phyloP scores from a whole-genome alignment of 2,329 filamentous ascomycete genomes.

The Aspergillus sp. region DNA sequence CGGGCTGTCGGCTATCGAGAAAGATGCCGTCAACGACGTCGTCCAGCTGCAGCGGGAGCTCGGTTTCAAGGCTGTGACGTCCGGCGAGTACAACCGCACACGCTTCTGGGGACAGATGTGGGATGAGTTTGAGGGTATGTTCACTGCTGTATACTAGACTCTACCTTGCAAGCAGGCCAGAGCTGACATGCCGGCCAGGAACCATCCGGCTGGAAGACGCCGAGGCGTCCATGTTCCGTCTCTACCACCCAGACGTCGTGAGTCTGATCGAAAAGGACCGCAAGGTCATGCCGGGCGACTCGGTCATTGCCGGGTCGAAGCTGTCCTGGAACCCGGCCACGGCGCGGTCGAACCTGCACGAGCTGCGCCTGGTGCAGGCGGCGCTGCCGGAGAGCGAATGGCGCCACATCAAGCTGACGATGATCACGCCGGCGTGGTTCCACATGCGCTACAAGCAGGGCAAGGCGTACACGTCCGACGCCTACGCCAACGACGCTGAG shows the following conservation, averaged over 20 bases:
- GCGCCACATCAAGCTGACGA: constrained; percentile 66
- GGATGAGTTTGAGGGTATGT: no score
- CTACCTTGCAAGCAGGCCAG: no score
- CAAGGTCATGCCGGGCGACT: constrained; percentile 27
- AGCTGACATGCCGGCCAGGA: constrained; percentile 9
- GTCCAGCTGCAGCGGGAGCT: constrained; percentile 63
- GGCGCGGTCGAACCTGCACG: constrained; percentile 15
- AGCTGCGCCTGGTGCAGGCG: background rate
- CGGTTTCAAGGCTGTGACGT: constrained; percentile 62
- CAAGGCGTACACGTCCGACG: constrained; percentile 55
- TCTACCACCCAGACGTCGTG: constrained; percentile 26
- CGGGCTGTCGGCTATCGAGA: constrained; percentile 62
- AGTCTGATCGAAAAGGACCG: constrained; percentile 24
- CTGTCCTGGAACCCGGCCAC: constrained; percentile 16
- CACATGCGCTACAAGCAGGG: constrained; percentile 61
- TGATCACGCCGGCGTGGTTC: constrained; percentile 67
- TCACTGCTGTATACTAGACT: no score
- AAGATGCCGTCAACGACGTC: constrained; percentile 62
- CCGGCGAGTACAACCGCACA: constrained; percentile 64
- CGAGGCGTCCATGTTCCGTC: constrained; percentile 25
- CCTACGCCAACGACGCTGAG: constrained; percentile 57
- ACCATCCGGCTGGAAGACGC: constrained; percentile 24
- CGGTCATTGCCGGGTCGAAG: constrained; percentile 24
- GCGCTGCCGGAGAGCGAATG: constrained; percentile 15
- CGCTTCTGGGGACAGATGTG: constrained; percentile 12